Evolutionary conservation across 2,329 filamentous ascomycete genomes (phyloP).

Genomic region (Neophaeococcomyces aloes): DNA sequence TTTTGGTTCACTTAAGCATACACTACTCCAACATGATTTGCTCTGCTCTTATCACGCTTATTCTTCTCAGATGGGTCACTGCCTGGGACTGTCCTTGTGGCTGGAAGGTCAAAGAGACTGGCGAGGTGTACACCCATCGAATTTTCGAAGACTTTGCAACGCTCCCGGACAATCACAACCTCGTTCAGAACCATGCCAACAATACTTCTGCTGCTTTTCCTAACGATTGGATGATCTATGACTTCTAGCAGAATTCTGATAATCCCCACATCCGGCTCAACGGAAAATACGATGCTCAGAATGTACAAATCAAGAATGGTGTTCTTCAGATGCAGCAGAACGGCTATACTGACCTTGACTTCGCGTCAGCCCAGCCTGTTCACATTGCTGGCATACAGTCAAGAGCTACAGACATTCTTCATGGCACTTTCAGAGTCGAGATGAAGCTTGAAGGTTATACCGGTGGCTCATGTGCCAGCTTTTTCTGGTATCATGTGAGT

Average conservation of each 20-base stretch:
- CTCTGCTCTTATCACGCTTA: not conserved
- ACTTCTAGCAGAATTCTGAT: conserved; percentile 20
- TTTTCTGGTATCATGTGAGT: conserved; percentile 26
- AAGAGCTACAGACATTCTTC: conserved; percentile 18
- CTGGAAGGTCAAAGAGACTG: conserved; percentile 15
- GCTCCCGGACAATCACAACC: conserved; percentile 15
- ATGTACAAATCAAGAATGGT: conserved; percentile 22
- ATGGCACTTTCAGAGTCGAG: conserved; percentile 23
- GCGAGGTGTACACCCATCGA: conserved; percentile 22
- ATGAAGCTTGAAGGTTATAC: conserved; percentile 22
- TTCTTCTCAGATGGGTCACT: not conserved
- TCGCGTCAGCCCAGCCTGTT: conserved; percentile 17
- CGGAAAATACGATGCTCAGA: conserved; percentile 20
- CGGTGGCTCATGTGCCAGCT: conserved; percentile 23
- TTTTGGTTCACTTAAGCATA: not conserved
- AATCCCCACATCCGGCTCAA: conserved; percentile 21
- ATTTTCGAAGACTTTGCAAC: conserved; percentile 22
- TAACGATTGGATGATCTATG: conserved; percentile 23
- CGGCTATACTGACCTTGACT: conserved; percentile 18
- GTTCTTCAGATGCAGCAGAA: conserved; percentile 21
- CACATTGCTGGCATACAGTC: conserved; percentile 23
- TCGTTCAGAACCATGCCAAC: conserved; percentile 12
- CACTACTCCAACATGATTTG: conserved; percentile 6
- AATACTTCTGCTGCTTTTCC: conserved; percentile 15
- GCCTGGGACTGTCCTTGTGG: conserved; percentile 14